A percentile compares a stretch with the other conserved stretches of the same genome.
Conservation (phyloP, 2,329 filamentous ascomycete species). For the Ophiocordyceps polyrhachis-furcata region DNA sequence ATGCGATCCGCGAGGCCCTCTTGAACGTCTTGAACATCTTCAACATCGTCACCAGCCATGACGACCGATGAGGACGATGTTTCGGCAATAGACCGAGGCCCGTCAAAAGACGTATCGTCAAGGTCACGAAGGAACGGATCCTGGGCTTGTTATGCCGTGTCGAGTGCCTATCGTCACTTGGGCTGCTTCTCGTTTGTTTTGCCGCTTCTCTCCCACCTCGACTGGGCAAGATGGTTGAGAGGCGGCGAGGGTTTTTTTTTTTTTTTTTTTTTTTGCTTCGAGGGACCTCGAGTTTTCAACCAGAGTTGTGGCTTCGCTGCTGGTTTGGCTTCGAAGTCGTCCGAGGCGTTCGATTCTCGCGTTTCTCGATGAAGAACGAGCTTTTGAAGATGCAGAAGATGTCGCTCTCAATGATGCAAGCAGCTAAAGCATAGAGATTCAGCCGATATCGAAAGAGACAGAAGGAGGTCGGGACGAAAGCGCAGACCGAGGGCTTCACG, state of each 20-base stretch:
- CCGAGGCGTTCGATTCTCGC: conserved; percentile 15
- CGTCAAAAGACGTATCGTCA: background rate
- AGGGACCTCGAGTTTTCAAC: too few relatives aligned
- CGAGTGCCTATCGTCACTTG: conserved; percentile 1
- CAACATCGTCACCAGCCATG: background rate
- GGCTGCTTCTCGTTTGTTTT: conserved; percentile 8
- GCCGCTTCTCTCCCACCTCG: conserved; percentile 3
- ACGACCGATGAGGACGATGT: background rate
- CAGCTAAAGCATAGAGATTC: conserved; percentile 13
- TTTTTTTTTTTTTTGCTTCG: too few relatives aligned
- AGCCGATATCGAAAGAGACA: background rate
- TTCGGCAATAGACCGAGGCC: background rate
- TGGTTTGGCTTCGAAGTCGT: conserved; percentile 13
- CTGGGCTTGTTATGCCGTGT: conserved; percentile 2
- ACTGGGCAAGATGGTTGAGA: conserved; percentile 6
- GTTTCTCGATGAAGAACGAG: conserved; percentile 17
- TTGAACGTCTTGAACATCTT: too few relatives aligned
- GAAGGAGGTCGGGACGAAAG: background rate
- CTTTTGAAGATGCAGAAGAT: conserved; percentile 20
- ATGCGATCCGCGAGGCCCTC: conserved; percentile 31
- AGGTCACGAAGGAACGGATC: background rate
- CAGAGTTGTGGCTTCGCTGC: background rate
- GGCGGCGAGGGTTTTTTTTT: too few relatives aligned
- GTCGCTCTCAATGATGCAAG: conserved; percentile 19
- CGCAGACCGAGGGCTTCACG: background rate